Percentiles rank a stretch among this genome's conserved stretches.
Conservation (phyloP, 1,284 basidiomycete species). For the Ganoderma sp. region DNA sequence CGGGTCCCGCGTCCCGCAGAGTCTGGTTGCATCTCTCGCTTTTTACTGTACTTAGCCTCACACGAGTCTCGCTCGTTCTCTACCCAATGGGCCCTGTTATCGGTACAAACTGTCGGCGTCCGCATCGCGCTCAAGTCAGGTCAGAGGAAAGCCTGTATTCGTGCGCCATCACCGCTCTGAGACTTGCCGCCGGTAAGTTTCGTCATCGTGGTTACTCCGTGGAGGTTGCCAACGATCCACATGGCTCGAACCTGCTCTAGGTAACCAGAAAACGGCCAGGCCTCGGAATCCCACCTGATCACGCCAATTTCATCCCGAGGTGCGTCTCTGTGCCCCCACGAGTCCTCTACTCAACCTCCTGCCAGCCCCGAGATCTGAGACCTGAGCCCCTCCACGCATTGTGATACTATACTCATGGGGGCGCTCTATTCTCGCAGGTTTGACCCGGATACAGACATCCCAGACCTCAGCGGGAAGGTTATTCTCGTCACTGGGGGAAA, state of each 20-base stretch:
- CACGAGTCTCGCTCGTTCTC: no score
- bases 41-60: no score
- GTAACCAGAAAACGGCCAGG: not conserved
- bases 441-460: not conserved
- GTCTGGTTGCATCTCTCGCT: no score
- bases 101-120: no score
- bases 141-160: no score
- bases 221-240: not conserved
- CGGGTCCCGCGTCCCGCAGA: no score
- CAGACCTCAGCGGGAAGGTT: not conserved
- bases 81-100: no score
- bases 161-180: no score
- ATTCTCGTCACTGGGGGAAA: not conserved
- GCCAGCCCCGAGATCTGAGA: no score
- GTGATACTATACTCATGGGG: not conserved
- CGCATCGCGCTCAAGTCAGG: no score
- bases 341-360: not conserved
- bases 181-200: no score
- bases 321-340: not conserved
- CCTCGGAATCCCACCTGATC: not conserved
- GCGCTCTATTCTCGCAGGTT: not conserved
- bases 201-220: slow-evolving; percentile 1
- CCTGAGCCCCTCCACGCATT: no score
- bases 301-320: not conserved
- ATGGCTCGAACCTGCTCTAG: not conserved